These are phyloP conservation scores for Omphalotus guepiniiformis DNA, from an alignment of 768 basidiomycete genomes.

Conservation along the genomic window DNA sequence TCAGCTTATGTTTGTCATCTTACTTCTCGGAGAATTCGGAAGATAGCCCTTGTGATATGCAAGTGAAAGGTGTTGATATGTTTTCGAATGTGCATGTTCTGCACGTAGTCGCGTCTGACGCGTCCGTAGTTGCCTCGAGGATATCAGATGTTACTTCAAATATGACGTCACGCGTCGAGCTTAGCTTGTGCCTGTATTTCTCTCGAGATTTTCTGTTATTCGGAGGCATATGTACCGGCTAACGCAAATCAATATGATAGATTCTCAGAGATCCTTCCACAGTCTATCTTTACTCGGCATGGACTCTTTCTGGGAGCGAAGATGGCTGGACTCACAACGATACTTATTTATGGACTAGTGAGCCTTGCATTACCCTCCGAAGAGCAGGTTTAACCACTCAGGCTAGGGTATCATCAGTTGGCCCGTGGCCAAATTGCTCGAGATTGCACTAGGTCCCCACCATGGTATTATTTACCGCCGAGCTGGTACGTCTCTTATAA, in stretches of 20 bases:
- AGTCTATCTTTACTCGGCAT: constrained; percentile 88
- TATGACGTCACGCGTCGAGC: constrained; percentile 31
- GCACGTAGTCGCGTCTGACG: too few species aligned
- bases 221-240: neutral
- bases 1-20: constrained; percentile 15
- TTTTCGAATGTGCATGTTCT: constrained; percentile 7
- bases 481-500: constrained; percentile 34
- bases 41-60: neutral
- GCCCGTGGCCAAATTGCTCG: constrained; percentile 83
- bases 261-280: constrained; percentile 89
- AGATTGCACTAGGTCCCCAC: constrained; percentile 73
- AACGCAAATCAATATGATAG: too few species aligned
- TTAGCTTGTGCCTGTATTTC: too few species aligned
- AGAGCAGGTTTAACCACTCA: neutral
- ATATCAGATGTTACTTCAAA: neutral
- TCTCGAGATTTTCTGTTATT: neutral
- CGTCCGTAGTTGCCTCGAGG: constrained; percentile 7
- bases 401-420: constrained; percentile 68
- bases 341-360: constrained; percentile 69
- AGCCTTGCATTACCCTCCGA: constrained; percentile 13
- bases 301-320: constrained; percentile 86
- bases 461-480: constrained; percentile 91
- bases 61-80: too few species aligned
- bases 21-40: neutral
- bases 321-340: constrained; percentile 67